Evolutionary conservation across 805 yeast species (phyloP).

Genomic region (Kuraishia piskuri): DNA sequence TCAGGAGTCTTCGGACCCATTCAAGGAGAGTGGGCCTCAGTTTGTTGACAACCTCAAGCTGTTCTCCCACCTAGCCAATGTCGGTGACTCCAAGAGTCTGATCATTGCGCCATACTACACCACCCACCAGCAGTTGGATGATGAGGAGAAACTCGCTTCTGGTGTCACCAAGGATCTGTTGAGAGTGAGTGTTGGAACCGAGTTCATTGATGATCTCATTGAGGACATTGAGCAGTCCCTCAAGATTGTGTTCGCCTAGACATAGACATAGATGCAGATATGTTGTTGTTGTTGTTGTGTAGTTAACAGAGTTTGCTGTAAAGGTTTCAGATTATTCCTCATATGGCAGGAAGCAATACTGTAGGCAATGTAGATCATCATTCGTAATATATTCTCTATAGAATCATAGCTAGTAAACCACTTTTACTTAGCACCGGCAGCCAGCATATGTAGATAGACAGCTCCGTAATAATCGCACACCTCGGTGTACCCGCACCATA

Average conservation of each 20-base stretch:
- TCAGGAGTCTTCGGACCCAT: conserved; percentile 43
- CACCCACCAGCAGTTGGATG: conserved; percentile 85
- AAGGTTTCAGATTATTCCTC: too few relatives aligned
- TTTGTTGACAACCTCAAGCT: conserved; percentile 79
- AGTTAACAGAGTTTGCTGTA: neutral
- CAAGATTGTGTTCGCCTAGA: conserved; percentile 38
- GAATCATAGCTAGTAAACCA: neutral
- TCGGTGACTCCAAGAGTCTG: conserved; percentile 92
- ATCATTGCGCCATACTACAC: conserved; percentile 95
- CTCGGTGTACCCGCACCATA: neutral
- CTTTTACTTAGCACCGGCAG: neutral
- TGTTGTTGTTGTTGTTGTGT: too few relatives aligned
- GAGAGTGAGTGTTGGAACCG: conserved; percentile 87
- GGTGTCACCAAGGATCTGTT: conserved; percentile 88
- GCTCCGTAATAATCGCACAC: neutral
- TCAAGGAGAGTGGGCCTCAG: conserved; percentile 69
- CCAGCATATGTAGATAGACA: neutral
- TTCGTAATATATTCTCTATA: neutral
- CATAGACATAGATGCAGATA: too few relatives aligned
- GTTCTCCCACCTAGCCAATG: conserved; percentile 91
- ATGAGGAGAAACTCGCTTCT: conserved; percentile 69
- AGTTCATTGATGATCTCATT: conserved; percentile 84
- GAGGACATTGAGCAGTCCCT: conserved; percentile 86
- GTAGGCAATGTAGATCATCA: neutral
- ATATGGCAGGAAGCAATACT: too few relatives aligned